Conservation (phyloP, 176 grass and related monocot species). For the Raddia distichophylla region DNA sequence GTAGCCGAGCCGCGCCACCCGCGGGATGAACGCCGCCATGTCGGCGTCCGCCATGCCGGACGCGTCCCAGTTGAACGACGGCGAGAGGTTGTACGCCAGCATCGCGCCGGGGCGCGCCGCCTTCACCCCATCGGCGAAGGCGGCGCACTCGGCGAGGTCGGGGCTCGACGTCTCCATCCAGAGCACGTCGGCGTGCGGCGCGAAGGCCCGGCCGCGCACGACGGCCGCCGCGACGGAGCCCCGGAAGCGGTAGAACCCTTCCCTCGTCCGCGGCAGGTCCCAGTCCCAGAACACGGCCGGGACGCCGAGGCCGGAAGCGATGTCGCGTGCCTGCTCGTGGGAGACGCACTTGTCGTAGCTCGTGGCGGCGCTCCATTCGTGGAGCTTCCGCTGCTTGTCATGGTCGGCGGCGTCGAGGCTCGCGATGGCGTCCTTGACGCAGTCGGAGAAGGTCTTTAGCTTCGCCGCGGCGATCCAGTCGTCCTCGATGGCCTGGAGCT, state of each 20-base stretch:
- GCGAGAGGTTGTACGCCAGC: constrained; percentile 97
- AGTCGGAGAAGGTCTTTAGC: constrained; percentile 82
- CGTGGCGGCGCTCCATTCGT: constrained; percentile 62
- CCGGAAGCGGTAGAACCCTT: constrained; percentile 88
- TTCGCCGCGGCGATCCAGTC: constrained; percentile 61
- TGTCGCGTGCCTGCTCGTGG: constrained; percentile 60
- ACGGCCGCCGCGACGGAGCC: constrained; percentile 81
- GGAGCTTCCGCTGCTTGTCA: constrained; percentile 64
- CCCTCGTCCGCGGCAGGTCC: constrained; percentile 82
- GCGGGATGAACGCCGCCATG: constrained; percentile 80
- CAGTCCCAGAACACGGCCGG: constrained; percentile 81
- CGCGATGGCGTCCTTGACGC: constrained; percentile 57
- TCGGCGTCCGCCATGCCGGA: constrained; percentile 82
- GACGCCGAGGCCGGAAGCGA: constrained; percentile 65
- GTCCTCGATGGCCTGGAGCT: constrained; percentile 82
- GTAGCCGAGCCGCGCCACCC: constrained; percentile 65
- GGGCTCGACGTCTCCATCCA: constrained; percentile 99
- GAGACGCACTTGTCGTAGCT: constrained; percentile 60
- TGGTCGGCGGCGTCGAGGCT: constrained; percentile 28
- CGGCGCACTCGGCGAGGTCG: constrained; percentile 70
- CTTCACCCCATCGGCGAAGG: constrained; percentile 71
- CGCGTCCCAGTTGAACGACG: constrained; percentile 98
- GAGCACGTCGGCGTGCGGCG: constrained; percentile 75
- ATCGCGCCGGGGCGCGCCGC: constrained; percentile 55
- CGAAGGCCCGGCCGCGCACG: constrained; percentile 70